These are phyloP conservation scores for Saccharomyces mikatae DNA, from an alignment of 805 yeast genomes.

Conservation along the genomic window DNA sequence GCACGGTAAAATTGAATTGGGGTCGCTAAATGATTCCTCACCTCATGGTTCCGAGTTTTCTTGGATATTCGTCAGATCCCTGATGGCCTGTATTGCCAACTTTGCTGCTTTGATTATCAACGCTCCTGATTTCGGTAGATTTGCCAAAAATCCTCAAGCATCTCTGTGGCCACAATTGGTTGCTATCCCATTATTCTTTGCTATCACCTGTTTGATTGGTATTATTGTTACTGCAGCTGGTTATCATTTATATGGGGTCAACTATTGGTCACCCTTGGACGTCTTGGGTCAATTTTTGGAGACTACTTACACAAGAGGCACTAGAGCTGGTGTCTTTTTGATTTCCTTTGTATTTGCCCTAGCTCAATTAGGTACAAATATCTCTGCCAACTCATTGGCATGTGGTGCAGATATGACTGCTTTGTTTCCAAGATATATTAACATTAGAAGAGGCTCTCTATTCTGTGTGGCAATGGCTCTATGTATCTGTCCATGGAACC, in stretches of 20 bases:
- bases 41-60: conserved; percentile 22
- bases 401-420: conserved; percentile 55
- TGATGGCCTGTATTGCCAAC: conserved; percentile 71
- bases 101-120: conserved; percentile 74
- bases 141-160: conserved; percentile 44
- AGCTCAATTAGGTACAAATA: conserved; percentile 72
- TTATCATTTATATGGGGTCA: conserved; percentile 33
- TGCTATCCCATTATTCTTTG: conserved; percentile 63
- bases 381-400: conserved; percentile 55
- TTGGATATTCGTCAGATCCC: conserved; percentile 61
- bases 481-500: conserved; percentile 73
- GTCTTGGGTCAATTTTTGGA: conserved; percentile 44
- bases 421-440: conserved; percentile 49
- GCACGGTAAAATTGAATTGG: conserved; percentile 40
- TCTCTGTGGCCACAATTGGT: conserved; percentile 45
- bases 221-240: conserved; percentile 70
- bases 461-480: conserved; percentile 62
- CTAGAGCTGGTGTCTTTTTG: conserved; percentile 66
- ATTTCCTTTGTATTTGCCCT: conserved; percentile 55
- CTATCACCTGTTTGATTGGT: conserved; percentile 71
- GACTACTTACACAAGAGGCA: conserved; percentile 36
- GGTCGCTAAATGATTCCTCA: conserved; percentile 14
- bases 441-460: conserved; percentile 53
- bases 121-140: conserved; percentile 78
- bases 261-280: conserved; percentile 44